These are phyloP conservation scores for Elsinoe batatas DNA, from an alignment of 2,329 filamentous ascomycete species.

Conservation along the genomic window DNA sequence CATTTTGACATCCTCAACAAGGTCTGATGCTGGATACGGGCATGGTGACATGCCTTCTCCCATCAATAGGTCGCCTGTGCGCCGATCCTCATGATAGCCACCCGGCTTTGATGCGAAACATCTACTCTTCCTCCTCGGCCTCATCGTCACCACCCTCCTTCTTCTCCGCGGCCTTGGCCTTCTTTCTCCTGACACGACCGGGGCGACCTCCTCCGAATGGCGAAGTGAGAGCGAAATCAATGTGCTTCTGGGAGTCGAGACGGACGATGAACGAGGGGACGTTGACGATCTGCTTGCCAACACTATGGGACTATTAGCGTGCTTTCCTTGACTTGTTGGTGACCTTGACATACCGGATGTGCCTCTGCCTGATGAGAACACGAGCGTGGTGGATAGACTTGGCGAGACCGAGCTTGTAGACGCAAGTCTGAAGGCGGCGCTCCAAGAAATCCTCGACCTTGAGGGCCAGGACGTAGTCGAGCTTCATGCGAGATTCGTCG, in stretches of 20 bases:
- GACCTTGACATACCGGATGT: constrained; percentile 62
- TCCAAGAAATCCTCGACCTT: constrained; percentile 99
- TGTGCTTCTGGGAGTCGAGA: constrained; percentile 99
- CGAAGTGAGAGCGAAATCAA: constrained; percentile 95
- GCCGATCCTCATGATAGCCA: background rate
- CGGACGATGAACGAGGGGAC: constrained; percentile 99
- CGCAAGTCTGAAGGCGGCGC: constrained; percentile 98
- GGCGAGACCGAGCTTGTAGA: constrained; percentile 99
- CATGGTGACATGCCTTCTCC: constrained; percentile 1
- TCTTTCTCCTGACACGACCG: constrained; percentile 98
- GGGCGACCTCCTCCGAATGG: constrained; percentile 95
- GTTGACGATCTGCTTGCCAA: constrained; percentile 99
- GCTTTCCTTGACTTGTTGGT: background rate
- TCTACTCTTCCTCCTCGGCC: constrained; percentile 53
- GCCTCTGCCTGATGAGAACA: constrained; percentile 98
- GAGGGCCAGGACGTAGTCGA: constrained; percentile 99
- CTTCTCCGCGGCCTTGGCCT: constrained; percentile 91
- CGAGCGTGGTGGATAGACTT: constrained; percentile 99
- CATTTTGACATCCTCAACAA: background rate
- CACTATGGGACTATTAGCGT: constrained; percentile 41
- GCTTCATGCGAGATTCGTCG: constrained; percentile 99
- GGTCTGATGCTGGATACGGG: constrained; percentile 7
- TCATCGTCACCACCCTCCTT: constrained; percentile 72
- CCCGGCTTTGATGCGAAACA: constrained; percentile 17
- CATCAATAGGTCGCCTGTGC: background rate